A percentile compares a stretch with the other conserved stretches of the same genome.
Evolutionary conservation across 2,329 filamentous ascomycete species (phyloP).

Genomic region (Sporothrix protearum): DNA sequence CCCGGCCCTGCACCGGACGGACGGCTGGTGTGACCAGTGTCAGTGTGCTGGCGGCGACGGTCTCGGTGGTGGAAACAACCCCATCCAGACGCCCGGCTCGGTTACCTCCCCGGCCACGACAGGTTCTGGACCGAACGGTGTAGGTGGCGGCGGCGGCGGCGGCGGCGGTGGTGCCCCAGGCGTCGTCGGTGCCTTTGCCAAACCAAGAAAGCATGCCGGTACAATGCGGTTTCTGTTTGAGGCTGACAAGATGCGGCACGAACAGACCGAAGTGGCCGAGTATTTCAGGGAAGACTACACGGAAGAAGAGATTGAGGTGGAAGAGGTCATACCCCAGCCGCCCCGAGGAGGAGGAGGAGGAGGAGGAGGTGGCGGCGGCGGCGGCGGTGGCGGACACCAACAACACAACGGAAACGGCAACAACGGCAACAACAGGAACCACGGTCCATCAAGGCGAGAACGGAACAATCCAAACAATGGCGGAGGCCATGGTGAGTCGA

Average conservation of each 20-base stretch:
- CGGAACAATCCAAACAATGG: slow-evolving; percentile 9
- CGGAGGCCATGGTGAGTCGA: slow-evolving; percentile 2
- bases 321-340: slow-evolving; percentile 52
- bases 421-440: not conserved
- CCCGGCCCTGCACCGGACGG: slow-evolving; percentile 59
- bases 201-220: slow-evolving; percentile 55
- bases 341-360: too few species aligned
- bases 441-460: slow-evolving; percentile 19
- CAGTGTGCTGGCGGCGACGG: slow-evolving; percentile 46
- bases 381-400: not conserved
- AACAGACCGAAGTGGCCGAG: slow-evolving; percentile 63
- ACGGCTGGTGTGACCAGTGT: slow-evolving; percentile 56
- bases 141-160: slow-evolving; percentile 21
- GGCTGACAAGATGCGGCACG: slow-evolving; percentile 66
- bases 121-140: slow-evolving; percentile 37
- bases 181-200: not conserved
- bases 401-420: not conserved
- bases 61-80: slow-evolving; percentile 31
- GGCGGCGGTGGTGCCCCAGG: not conserved
- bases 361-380: not conserved
- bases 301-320: slow-evolving; percentile 73
- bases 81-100: slow-evolving; percentile 37
- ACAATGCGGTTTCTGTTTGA: slow-evolving; percentile 91
- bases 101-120: slow-evolving; percentile 42
- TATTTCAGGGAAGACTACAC: slow-evolving; percentile 74